phyloP scores from a whole-genome alignment of 352 stramenopile species.

The Phytophthora pluvialis region DNA sequence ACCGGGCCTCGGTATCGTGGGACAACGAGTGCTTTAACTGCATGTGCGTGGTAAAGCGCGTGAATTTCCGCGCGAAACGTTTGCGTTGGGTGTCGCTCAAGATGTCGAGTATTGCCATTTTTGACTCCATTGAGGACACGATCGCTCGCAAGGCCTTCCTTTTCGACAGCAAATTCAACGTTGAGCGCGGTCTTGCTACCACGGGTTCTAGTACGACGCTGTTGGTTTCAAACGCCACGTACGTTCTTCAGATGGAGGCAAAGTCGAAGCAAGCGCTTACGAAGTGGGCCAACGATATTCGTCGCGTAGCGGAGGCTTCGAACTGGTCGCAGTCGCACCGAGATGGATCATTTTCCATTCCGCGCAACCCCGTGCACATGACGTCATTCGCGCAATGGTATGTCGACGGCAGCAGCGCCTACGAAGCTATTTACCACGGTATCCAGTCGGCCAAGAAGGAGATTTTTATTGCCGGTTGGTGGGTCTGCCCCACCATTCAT shows the following conservation, averaged over 20 bases:
- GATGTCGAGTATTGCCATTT: slow-evolving; percentile 81
- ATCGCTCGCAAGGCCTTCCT: slow-evolving; percentile 73
- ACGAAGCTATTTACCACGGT: slow-evolving; percentile 74
- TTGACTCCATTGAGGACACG: slow-evolving; percentile 78
- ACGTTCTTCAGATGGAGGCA: slow-evolving; percentile 85
- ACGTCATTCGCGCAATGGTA: slow-evolving; percentile 81
- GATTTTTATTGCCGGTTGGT: slow-evolving; percentile 93
- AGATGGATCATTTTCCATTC: slow-evolving; percentile 82
- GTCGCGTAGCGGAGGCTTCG: slow-evolving; percentile 65
- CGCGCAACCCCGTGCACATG: slow-evolving; percentile 66
- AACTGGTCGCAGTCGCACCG: slow-evolving; percentile 82
- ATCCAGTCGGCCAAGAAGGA: slow-evolving; percentile 74
- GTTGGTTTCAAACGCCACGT: slow-evolving; percentile 83
- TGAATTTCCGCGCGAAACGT: slow-evolving; percentile 85
- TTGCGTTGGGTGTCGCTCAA: slow-evolving; percentile 87
- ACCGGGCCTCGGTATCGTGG: slow-evolving; percentile 73
- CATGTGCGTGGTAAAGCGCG: slow-evolving; percentile 88
- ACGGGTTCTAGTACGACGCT: slow-evolving; percentile 81
- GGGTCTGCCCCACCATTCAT: slow-evolving; percentile 88
- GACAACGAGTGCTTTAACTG: slow-evolving; percentile 92
- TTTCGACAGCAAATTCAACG: slow-evolving; percentile 84
- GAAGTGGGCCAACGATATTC: slow-evolving; percentile 90
- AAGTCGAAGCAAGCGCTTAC: slow-evolving; percentile 80
- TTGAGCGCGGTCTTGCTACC: slow-evolving; percentile 79
- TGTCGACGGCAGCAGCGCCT: slow-evolving; percentile 80